These are phyloP conservation scores for Theileria sp. DNA, from an alignment of 169 alveolate genomes.

Conservation along the genomic window DNA sequence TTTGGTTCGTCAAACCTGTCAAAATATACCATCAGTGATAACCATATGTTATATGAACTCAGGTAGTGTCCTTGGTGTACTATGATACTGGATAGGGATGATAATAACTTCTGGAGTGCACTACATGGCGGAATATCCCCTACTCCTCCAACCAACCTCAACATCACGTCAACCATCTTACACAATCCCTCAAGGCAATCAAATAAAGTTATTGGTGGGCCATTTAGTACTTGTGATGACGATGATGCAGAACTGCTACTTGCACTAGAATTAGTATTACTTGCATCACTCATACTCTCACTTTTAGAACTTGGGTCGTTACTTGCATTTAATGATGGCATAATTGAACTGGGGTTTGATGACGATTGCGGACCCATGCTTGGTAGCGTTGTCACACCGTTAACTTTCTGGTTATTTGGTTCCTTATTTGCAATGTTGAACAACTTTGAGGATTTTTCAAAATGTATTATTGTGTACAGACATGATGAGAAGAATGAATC, in stretches of 20 bases:
- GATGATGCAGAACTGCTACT: not conserved
- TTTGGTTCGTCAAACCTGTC: constrained; percentile 69
- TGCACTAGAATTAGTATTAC: not conserved
- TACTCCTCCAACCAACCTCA: constrained; percentile 77
- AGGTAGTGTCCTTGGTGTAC: constrained; percentile 74
- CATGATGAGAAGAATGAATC: constrained; percentile 84
- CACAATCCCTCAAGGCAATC: constrained; percentile 75
- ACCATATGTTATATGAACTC: constrained; percentile 69
- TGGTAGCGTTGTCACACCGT: not conserved
- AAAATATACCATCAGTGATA: constrained; percentile 71
- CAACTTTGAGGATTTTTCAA: constrained; percentile 17
- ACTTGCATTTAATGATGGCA: not conserved
- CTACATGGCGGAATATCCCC: constrained; percentile 82
- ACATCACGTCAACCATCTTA: constrained; percentile 82
- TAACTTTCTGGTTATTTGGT: not conserved
- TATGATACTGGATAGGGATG: constrained; percentile 73
- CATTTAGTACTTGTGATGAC: not conserved
- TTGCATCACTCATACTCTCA: not conserved
- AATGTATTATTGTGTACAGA: constrained; percentile 74
- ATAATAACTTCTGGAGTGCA: constrained; percentile 80
- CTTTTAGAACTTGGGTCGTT: not conserved
- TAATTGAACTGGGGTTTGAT: not conserved
- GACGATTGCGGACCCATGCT: not conserved
- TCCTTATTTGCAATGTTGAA: constrained; percentile 5
- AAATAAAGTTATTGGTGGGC: constrained; percentile 59